Conservation (phyloP, 768 basidiomycete species). For the Boletellus ananas region DNA sequence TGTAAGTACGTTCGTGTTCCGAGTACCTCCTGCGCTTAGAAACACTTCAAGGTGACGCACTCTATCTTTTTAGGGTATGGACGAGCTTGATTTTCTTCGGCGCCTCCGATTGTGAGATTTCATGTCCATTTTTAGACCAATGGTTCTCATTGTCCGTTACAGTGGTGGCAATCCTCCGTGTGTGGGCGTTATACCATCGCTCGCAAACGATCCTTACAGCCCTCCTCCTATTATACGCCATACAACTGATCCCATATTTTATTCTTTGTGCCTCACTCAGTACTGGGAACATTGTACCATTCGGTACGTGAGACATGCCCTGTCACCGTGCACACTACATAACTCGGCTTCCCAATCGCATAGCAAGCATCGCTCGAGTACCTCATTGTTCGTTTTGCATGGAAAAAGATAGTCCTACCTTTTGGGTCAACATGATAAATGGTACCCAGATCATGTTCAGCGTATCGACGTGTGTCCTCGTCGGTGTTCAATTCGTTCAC, state of each 20-base stretch:
- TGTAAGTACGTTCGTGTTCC: neutral
- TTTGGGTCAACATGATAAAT: too few species aligned
- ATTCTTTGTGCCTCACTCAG: neutral
- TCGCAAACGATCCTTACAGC: neutral
- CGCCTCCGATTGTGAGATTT: neutral
- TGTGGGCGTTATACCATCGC: neutral
- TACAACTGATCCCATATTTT: neutral
- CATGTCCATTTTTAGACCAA: neutral
- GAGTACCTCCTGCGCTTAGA: neutral
- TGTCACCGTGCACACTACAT: neutral
- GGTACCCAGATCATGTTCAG: too few species aligned
- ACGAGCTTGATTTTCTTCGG: neutral
- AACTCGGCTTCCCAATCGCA: too few species aligned
- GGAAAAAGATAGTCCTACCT: too few species aligned
- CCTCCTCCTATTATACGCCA: neutral
- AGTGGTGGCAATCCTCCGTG: neutral
- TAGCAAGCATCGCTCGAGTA: too few species aligned
- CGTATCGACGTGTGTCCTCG: too few species aligned
- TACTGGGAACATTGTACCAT: neutral
- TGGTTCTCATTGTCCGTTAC: neutral
- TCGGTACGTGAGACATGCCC: neutral
- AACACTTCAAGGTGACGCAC: neutral
- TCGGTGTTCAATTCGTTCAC: too few species aligned
- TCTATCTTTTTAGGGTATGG: neutral
- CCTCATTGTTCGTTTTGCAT: too few species aligned